Evolutionary conservation across 139 green algal genomes (phyloP), one percentile per base, ranked within the genome.

Genomic region (Klebsormidium nitens): DNA sequence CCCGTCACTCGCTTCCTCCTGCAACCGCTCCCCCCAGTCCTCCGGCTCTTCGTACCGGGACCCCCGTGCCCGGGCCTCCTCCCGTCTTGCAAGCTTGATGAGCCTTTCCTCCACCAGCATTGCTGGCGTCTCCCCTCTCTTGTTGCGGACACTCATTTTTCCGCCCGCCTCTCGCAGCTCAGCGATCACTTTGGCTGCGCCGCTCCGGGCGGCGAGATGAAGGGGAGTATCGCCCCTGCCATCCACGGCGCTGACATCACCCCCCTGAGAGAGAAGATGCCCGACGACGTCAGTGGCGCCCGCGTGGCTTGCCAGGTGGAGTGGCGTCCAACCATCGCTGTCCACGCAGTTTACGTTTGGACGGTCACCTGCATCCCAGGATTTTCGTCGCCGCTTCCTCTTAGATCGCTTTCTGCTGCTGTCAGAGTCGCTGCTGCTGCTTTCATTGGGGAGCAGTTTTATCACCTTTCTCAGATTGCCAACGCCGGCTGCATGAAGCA

Each of bases 301-400:
- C 8, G 39, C 44, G 40, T 68, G 8, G 5, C 35, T 31, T 26
- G 59, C 44, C 6, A 50, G 59, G 38, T 68, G 59, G 6, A 68
- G 8, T 58, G 59, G 59, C 35, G 59, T 68, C 59, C 36, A 68
- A 63, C 59, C 59, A 29, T 56, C 59, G 8, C 5, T 5, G 40
- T 68, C 59, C 34, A 28, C 35, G 59, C 59, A 68, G 39, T 68
- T 68, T 5, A 68, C 40, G 59, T 68, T n/a, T n/a, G n/a, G n/a
- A n/a, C n/a, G n/a, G n/a, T n/a, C n/a, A n/a, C n/a, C n/a, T n/a
- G n/a, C n/a, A n/a, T n/a, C n/a, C n/a, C n/a, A n/a, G n/a, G n/a
- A n/a, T n/a, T n/a, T n/a, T n/a, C n/a, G n/a, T n/a, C n/a, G n/a
- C n/a, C n/a, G n/a, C n/a, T n/a, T n/a, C n/a, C n/a, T n/a, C n/a